Conservation (phyloP, 129 eudicot species). For the Chrysanthemum makinoi region DNA sequence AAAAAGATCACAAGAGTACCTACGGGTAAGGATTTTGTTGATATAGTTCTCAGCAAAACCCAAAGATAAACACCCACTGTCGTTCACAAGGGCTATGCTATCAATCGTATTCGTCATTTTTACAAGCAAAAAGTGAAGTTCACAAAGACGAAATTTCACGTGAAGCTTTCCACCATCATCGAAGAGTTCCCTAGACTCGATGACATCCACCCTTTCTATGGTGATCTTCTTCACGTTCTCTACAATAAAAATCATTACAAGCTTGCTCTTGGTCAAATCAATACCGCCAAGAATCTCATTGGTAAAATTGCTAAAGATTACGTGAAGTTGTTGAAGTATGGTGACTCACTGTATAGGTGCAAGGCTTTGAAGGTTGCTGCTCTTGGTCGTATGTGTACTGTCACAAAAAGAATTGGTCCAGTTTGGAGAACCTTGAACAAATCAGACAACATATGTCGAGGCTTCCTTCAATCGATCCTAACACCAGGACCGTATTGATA, state of each 20-base stretch:
- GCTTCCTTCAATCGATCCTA: constrained; percentile 90
- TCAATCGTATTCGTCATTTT: constrained; percentile 71
- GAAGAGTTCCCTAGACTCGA: constrained; percentile 92
- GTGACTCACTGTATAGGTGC: constrained; percentile 87
- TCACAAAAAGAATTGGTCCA: constrained; percentile 84
- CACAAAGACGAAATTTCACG: constrained; percentile 72
- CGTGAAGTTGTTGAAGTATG: constrained; percentile 81
- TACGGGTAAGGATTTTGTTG: constrained; percentile 81
- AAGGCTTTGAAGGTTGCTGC: constrained; percentile 91
- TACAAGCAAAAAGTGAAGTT: constrained; percentile 88
- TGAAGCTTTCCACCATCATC: constrained; percentile 77
- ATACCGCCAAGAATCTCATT: constrained; percentile 84
- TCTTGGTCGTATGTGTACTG: constrained; percentile 97
- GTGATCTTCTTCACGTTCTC: constrained; percentile 87
- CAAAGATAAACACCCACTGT: constrained; percentile 90
- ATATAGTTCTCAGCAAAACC: constrained; percentile 77
- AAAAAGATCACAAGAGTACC: constrained; percentile 92
- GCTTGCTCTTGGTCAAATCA: constrained; percentile 93
- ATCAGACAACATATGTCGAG: constrained; percentile 96
- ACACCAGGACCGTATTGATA: constrained; percentile 80
- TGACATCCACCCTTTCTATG: constrained; percentile 90
- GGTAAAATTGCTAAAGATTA: constrained; percentile 84
- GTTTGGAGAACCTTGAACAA: constrained; percentile 91
- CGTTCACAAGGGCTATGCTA: constrained; percentile 96
- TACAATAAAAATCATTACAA: constrained; percentile 93